These are phyloP conservation scores for Scleroderma citrinum DNA, from an alignment of 768 basidiomycete species.

Conservation along the genomic window DNA sequence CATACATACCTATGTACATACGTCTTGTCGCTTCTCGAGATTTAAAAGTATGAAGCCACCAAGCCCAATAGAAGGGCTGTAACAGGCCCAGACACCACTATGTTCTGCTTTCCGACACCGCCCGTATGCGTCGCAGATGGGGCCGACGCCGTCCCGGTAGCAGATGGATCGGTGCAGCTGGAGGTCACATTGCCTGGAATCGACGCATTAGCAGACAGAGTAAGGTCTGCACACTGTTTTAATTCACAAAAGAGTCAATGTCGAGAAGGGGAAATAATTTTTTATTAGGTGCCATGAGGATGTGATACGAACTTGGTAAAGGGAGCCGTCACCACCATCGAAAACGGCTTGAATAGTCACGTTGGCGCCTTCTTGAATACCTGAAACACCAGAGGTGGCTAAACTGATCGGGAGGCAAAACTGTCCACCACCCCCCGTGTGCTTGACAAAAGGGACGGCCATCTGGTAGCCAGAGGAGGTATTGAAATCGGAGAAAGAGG, in stretches of 20 bases:
- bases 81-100: conserved; percentile 5
- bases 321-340: conserved; percentile 62
- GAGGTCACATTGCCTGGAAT: conserved; percentile 38
- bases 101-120: conserved; percentile 11
- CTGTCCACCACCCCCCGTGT: conserved; percentile 51
- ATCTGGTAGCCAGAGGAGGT: conserved; percentile 29
- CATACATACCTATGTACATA: no score
- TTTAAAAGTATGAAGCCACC: conserved; percentile 8
- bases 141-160: conserved; percentile 8
- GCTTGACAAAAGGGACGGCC: conserved; percentile 43
- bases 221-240: conserved; percentile 72
- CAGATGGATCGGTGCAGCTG: conserved; percentile 30
- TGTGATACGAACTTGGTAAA: conserved; percentile 53
- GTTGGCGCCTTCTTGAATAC: conserved; percentile 56
- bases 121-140: conserved; percentile 14
- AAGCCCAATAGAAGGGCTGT: conserved; percentile 9
- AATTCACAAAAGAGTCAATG: background rate
- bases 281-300: background rate
- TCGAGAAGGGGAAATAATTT: background rate
- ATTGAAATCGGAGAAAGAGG: conserved; percentile 59
- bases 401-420: conserved; percentile 69
- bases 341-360: conserved; percentile 68
- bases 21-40: conserved; percentile 4
- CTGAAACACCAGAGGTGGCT: conserved; percentile 38
- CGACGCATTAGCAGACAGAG: conserved; percentile 48